Conservation (phyloP, 2,329 filamentous ascomycete species). For the Phaeosphaeriaceae sp. region DNA sequence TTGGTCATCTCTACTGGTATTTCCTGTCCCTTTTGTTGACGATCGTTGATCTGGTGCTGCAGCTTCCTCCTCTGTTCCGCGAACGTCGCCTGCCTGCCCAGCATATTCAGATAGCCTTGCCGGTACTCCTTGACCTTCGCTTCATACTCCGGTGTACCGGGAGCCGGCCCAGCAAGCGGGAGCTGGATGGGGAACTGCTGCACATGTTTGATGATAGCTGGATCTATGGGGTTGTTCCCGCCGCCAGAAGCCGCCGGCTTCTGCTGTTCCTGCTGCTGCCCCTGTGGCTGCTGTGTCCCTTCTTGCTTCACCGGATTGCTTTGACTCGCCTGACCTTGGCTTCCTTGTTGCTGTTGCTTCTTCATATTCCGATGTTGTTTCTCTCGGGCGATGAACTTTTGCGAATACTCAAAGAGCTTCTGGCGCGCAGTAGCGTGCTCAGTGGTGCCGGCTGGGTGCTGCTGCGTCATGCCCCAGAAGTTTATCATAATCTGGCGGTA, state of each 20-base stretch:
- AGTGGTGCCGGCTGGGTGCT: conserved; percentile 54
- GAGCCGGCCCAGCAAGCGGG: conserved; percentile 33
- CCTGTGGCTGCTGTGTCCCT: conserved; percentile 15
- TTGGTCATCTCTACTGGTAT: conserved; percentile 37
- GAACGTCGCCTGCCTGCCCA: conserved; percentile 40
- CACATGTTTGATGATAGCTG: conserved; percentile 47
- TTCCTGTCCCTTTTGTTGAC: conserved; percentile 41
- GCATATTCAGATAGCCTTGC: conserved; percentile 43
- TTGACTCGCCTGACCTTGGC: conserved; percentile 30
- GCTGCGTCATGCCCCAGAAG: conserved; percentile 62
- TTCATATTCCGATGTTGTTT: conserved; percentile 48
- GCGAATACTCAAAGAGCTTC: conserved; percentile 60
- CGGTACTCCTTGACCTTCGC: conserved; percentile 45
- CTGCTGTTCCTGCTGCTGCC: conserved; percentile 2
- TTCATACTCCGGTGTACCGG: conserved; percentile 46
- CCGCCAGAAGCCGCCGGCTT: conserved; percentile 14
- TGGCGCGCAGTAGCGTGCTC: conserved; percentile 59
- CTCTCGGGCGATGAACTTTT: conserved; percentile 58
- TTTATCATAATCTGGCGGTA: conserved; percentile 62
- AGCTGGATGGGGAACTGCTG: conserved; percentile 43
- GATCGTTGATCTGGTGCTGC: conserved; percentile 36
- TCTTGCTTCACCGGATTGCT: conserved; percentile 38
- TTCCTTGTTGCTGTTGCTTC: conserved; percentile 23
- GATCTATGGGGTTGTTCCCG: conserved; percentile 25
- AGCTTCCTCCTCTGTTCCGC: conserved; percentile 35